A percentile compares a stretch with the other conserved stretches of the same genome.
Conservation (phyloP, 306 rosid genomes). For the Vigna trinervia region DNA sequence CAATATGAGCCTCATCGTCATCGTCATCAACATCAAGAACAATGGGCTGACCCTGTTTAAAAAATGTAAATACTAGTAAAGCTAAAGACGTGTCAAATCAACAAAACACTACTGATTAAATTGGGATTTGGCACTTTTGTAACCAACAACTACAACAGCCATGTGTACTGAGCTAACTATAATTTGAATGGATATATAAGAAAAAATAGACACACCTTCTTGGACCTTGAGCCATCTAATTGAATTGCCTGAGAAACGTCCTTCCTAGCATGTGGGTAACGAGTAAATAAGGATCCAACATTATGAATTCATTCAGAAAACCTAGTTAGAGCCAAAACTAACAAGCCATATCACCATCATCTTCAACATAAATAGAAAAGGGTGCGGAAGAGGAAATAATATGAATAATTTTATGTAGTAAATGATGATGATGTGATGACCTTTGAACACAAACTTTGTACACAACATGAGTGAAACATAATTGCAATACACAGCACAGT, state of each 20-base stretch:
- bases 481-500: constrained; percentile 34
- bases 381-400: constrained; percentile 7
- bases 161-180: constrained; percentile 11
- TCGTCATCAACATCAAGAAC: constrained; percentile 76
- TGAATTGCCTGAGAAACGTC: constrained; percentile 48
- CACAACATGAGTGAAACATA: constrained; percentile 12
- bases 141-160: constrained; percentile 30
- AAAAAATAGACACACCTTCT: constrained; percentile 57
- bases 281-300: constrained; percentile 28
- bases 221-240: constrained; percentile 52
- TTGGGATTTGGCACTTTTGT: background rate
- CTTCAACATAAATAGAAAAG: constrained; percentile 27
- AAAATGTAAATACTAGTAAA: constrained; percentile 27
- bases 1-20: constrained; percentile 60
- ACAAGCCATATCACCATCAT: constrained; percentile 34
- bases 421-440: constrained; percentile 25
- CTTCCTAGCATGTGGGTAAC: constrained; percentile 52
- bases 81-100: constrained; percentile 33
- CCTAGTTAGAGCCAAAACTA: constrained; percentile 32
- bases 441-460: constrained; percentile 21
- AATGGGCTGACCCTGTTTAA: constrained; percentile 66
- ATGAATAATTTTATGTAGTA: constrained; percentile 19
- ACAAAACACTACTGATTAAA: constrained; percentile 36
- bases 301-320: constrained; percentile 34
- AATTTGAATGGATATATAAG: constrained; percentile 26